A percentile compares a stretch with the other conserved stretches of the same genome.
Conservation (phyloP, 2,329 filamentous ascomycete species). For the Fusarium sp. region DNA sequence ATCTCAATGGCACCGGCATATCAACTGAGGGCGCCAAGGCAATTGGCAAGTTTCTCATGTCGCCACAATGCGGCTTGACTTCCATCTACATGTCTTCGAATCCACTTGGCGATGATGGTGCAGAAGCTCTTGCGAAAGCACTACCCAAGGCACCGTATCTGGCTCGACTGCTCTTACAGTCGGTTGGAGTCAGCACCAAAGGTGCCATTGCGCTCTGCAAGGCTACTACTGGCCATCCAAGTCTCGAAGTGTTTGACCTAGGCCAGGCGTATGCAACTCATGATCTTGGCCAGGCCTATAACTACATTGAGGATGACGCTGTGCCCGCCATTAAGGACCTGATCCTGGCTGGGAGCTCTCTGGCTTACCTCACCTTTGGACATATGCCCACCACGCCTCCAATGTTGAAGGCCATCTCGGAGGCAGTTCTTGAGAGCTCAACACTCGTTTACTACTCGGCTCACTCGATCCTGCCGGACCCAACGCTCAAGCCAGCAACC, state of each 20-base stretch:
- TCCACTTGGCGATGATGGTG: slow-evolving; percentile 51
- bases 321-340: slow-evolving; percentile 50
- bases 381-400: slow-evolving; percentile 50
- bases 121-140: slow-evolving; percentile 46
- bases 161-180: slow-evolving; percentile 55
- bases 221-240: slow-evolving; percentile 50
- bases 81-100: slow-evolving; percentile 54
- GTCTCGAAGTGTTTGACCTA: slow-evolving; percentile 55
- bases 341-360: slow-evolving; percentile 45
- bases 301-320: slow-evolving; percentile 57
- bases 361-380: slow-evolving; percentile 58
- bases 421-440: slow-evolving; percentile 46
- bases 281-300: slow-evolving; percentile 59
- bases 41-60: slow-evolving; percentile 49
- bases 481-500: slow-evolving; percentile 29
- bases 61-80: slow-evolving; percentile 49
- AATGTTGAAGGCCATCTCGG: slow-evolving; percentile 45
- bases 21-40: slow-evolving; percentile 46
- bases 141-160: slow-evolving; percentile 50
- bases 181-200: slow-evolving; percentile 55
- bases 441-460: slow-evolving; percentile 54
- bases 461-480: slow-evolving; percentile 51
- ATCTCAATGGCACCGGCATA: slow-evolving; percentile 53
- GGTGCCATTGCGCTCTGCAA: slow-evolving; percentile 54
- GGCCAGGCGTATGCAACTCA: slow-evolving; percentile 60